These are phyloP conservation scores for Ceratobasidium sp. DNA, from an alignment of 1,284 basidiomycete species.

Conservation along the genomic window DNA sequence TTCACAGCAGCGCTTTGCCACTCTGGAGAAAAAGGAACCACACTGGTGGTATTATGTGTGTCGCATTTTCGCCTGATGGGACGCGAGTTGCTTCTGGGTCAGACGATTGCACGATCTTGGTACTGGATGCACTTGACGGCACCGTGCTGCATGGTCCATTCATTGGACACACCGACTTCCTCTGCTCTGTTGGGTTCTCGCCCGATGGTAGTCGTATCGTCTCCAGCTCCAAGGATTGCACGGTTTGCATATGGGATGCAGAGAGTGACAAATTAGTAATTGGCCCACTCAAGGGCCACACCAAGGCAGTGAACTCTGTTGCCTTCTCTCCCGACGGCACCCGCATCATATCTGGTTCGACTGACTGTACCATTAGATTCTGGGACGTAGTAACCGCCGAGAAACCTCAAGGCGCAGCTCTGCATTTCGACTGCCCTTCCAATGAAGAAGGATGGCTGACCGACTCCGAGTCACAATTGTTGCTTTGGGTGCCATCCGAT, in stretches of 20 bases:
- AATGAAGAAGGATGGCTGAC: neutral
- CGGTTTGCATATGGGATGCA: slow-evolving; percentile 6
- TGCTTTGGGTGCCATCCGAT: neutral
- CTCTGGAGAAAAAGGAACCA: too few species aligned
- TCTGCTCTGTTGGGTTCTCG: slow-evolving; percentile 4
- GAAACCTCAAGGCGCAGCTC: neutral
- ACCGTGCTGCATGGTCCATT: neutral
- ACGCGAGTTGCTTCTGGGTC: neutral
- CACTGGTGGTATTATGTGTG: too few species aligned
- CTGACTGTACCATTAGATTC: neutral
- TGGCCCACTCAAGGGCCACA: neutral
- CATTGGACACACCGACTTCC: neutral
- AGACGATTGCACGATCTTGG: slow-evolving; percentile 17
- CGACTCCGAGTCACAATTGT: neutral
- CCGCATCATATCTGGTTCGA: neutral
- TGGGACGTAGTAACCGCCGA: neutral
- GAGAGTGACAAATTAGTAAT: neutral
- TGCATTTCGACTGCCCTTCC: too few species aligned
- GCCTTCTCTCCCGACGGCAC: slow-evolving; percentile 33
- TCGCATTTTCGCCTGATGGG: slow-evolving; percentile 15
- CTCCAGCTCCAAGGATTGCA: neutral
- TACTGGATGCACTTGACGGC: slow-evolving; percentile 19
- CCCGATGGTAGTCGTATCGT: slow-evolving; percentile 10
- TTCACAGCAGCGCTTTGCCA: too few species aligned
- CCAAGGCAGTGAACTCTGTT: neutral